Percentiles rank a stretch among this genome's conserved stretches.
These are phyloP conservation scores for Calonectria hongkongensis DNA, from an alignment of 2,329 filamentous ascomycete genomes.

Conservation along the genomic window DNA sequence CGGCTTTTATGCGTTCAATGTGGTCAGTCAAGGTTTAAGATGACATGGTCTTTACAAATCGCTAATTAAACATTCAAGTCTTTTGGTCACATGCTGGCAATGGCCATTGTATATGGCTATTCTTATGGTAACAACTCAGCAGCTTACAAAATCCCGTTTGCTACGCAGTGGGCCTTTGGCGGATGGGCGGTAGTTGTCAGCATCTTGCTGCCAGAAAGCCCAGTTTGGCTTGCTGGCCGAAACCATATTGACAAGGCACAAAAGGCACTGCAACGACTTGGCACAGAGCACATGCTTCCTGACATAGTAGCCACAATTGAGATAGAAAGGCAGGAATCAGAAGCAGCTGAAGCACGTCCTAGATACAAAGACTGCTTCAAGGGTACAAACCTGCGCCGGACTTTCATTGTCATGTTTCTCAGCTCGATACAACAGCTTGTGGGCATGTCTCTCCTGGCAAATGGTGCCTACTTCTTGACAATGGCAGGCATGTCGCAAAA, in stretches of 20 bases:
- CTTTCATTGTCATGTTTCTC: too few relatives aligned
- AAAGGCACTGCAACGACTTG: not conserved
- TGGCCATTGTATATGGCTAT: slow-evolving; percentile 14
- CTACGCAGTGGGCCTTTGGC: slow-evolving; percentile 27
- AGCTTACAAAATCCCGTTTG: slow-evolving; percentile 23
- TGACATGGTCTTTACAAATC: too few relatives aligned
- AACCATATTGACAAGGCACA: not conserved
- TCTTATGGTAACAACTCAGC: not conserved
- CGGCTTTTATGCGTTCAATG: slow-evolving; percentile 25
- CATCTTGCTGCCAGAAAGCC: slow-evolving; percentile 12
- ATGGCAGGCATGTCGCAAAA: slow-evolving; percentile 28
- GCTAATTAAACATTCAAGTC: not conserved
- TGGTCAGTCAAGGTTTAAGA: not conserved
- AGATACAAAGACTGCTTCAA: too few relatives aligned
- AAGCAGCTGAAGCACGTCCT: too few relatives aligned
- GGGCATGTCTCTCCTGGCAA: too few relatives aligned
- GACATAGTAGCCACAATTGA: too few relatives aligned
- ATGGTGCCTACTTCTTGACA: not conserved
- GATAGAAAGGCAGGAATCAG: too few relatives aligned
- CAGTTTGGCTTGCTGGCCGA: slow-evolving; percentile 16
- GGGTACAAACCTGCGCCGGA: too few relatives aligned
- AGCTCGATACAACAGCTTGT: too few relatives aligned
- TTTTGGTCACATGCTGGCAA: slow-evolving; percentile 22
- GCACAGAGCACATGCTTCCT: not conserved
- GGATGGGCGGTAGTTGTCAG: not conserved